These are phyloP conservation scores for Quambalaria eucalypti DNA, from an alignment of 1,284 basidiomycete genomes.

Conservation along the genomic window DNA sequence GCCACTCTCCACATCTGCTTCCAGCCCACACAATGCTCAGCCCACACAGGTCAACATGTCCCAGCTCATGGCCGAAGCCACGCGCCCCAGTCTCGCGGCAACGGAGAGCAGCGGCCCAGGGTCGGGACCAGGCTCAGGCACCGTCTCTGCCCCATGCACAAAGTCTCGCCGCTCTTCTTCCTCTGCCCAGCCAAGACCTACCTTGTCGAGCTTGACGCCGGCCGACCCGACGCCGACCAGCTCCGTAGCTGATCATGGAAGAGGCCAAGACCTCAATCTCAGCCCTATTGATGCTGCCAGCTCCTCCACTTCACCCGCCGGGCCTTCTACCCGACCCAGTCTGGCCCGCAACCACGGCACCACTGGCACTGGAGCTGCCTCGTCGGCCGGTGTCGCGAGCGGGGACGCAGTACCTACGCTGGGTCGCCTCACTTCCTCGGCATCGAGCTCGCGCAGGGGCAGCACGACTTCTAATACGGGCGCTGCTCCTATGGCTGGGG, in stretches of 20 bases:
- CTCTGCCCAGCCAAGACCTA: neutral
- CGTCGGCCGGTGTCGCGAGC: neutral
- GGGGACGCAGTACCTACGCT: too few species aligned
- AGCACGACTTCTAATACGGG: neutral
- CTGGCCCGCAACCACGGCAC: neutral
- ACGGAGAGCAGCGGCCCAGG: neutral
- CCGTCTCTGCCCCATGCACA: too few species aligned
- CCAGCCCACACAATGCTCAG: neutral
- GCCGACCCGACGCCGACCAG: neutral
- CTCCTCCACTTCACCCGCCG: too few species aligned
- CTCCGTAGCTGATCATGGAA: neutral
- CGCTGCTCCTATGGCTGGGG: too few species aligned
- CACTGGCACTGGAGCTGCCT: neutral
- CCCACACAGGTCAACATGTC: conserved; percentile 27
- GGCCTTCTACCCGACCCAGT: too few species aligned
- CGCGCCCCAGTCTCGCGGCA: neutral
- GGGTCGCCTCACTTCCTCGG: neutral
- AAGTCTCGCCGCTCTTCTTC: too few species aligned
- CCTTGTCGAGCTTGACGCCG: neutral
- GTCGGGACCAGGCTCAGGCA: neutral
- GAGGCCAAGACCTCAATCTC: neutral
- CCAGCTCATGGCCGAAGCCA: conserved; percentile 36
- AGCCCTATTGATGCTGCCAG: too few species aligned
- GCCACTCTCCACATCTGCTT: too few species aligned
- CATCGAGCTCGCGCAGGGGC: neutral